Evolutionary conservation across 1,284 basidiomycete species (phyloP).

Genomic region (Wolfiporia cocos): DNA sequence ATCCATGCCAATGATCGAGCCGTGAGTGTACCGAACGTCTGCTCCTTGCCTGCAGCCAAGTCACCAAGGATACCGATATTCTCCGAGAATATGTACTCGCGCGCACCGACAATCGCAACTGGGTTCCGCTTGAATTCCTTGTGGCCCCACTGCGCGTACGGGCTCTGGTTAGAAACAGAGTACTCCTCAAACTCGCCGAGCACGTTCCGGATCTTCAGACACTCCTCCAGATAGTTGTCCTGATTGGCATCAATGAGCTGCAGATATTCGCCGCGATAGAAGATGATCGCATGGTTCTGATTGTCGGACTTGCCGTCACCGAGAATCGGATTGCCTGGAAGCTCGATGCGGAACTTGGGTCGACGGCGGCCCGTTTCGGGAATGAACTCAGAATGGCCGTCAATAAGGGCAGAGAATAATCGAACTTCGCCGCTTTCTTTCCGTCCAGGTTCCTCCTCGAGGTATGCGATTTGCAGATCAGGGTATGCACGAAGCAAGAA

Average conservation of each 20-base stretch:
- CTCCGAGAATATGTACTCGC: slow-evolving; percentile 99
- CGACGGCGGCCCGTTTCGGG: slow-evolving; percentile 84
- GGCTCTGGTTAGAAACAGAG: slow-evolving; percentile 79
- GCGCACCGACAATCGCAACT: slow-evolving; percentile 95
- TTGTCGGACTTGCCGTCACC: slow-evolving; percentile 99
- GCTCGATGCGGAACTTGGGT: slow-evolving; percentile 98
- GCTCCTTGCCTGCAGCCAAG: slow-evolving; percentile 97
- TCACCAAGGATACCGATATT: slow-evolving; percentile 99
- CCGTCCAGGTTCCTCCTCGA: slow-evolving; percentile 91
- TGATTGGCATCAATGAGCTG: slow-evolving; percentile 99
- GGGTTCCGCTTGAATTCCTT: slow-evolving; percentile 86
- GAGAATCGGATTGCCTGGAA: slow-evolving; percentile 97
- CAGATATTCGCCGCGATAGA: slow-evolving; percentile 98
- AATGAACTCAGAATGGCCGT: slow-evolving; percentile 95
- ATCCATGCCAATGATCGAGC: slow-evolving; percentile 96
- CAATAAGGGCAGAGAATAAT: slow-evolving; percentile 94
- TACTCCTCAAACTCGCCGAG: slow-evolving; percentile 98
- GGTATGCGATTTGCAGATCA: slow-evolving; percentile 96
- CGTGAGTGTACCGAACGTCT: slow-evolving; percentile 97
- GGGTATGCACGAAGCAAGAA: slow-evolving; percentile 98
- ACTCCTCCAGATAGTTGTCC: slow-evolving; percentile 99
- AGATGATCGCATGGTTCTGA: slow-evolving; percentile 99
- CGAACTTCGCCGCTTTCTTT: slow-evolving; percentile 95
- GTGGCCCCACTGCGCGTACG: slow-evolving; percentile 86
- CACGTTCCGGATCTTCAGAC: slow-evolving; percentile 98